Conservation (phyloP, 805 yeast species). For the Metschnikowia henanensis region DNA sequence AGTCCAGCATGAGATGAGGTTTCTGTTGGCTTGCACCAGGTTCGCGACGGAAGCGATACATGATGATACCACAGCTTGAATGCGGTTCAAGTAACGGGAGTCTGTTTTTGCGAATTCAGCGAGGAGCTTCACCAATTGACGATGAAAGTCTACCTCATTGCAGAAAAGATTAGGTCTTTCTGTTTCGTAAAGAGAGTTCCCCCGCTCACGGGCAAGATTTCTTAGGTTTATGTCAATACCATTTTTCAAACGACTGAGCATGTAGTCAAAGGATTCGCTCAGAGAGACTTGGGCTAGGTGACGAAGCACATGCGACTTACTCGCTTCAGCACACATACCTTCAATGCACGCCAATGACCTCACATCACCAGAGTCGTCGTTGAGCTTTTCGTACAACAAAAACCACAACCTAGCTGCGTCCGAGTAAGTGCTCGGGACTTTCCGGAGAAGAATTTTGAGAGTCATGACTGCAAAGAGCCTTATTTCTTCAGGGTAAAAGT, state of each 20-base stretch:
- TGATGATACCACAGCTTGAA: neutral
- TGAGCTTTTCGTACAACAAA: slow-evolving; percentile 6
- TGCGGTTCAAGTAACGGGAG: neutral
- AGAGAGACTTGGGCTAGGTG: neutral
- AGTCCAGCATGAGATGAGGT: slow-evolving; percentile 10
- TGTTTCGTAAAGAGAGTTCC: slow-evolving; percentile 9
- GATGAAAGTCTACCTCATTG: slow-evolving; percentile 11
- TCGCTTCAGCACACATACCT: slow-evolving; percentile 1
- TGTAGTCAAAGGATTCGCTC: neutral
- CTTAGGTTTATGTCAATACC: slow-evolving; percentile 8
- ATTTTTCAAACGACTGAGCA: neutral
- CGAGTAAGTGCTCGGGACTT: neutral
- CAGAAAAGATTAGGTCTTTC: slow-evolving; percentile 15
- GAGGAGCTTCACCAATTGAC: neutral
- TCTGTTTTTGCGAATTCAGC: neutral
- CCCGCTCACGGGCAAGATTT: slow-evolving; percentile 7
- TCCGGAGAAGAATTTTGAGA: neutral
- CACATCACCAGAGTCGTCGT: slow-evolving; percentile 10
- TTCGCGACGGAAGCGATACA: slow-evolving; percentile 1
- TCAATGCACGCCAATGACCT: slow-evolving; percentile 7
- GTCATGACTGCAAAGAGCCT: slow-evolving; percentile 7
- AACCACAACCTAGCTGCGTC: neutral
- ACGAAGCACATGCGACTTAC: slow-evolving; percentile 1
- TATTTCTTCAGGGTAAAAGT: slow-evolving; percentile 3
- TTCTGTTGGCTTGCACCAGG: neutral